phyloP scores from a whole-genome alignment of 2,329 filamentous ascomycete genomes.

The Parasarocladium wereldwijsianum region DNA sequence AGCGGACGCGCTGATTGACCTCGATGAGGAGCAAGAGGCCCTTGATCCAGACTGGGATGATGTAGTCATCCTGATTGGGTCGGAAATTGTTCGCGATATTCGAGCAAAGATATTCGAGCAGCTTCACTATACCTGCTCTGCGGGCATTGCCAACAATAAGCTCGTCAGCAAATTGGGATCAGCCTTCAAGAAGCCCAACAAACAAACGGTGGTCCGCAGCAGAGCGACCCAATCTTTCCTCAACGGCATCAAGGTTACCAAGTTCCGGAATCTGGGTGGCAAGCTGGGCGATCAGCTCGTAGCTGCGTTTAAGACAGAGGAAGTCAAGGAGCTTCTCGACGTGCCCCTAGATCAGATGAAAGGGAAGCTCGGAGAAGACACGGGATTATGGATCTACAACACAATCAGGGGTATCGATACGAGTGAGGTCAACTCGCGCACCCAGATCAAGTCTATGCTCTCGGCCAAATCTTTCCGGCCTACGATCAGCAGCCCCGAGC shows the following conservation, averaged over 20 bases:
- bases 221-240: slow-evolving; percentile 70
- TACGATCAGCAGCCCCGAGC: slow-evolving; percentile 60
- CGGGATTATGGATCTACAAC: slow-evolving; percentile 71
- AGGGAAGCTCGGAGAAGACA: slow-evolving; percentile 67
- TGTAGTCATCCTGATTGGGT: slow-evolving; percentile 70
- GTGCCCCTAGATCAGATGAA: slow-evolving; percentile 65
- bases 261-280: slow-evolving; percentile 87
- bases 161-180: slow-evolving; percentile 91
- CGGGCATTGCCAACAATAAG: slow-evolving; percentile 80
- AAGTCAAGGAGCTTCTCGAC: slow-evolving; percentile 58
- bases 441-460: slow-evolving; percentile 93
- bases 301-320: slow-evolving; percentile 67
- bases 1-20: slow-evolving; percentile 65
- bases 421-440: slow-evolving; percentile 80
- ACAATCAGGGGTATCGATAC: slow-evolving; percentile 74
- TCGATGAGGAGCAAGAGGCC: slow-evolving; percentile 61
- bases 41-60: slow-evolving; percentile 94
- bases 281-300: slow-evolving; percentile 83
- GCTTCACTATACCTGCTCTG: slow-evolving; percentile 83
- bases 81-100: slow-evolving; percentile 72
- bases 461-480: slow-evolving; percentile 93
- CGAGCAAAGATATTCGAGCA: slow-evolving; percentile 52
- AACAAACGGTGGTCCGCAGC: slow-evolving; percentile 86
- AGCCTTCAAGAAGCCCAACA: slow-evolving; percentile 82
- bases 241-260: slow-evolving; percentile 77